Evolutionary conservation across 192 early-diverging fungal genomes (phyloP).

Genomic region (Gaertneriomyces sp.): DNA sequence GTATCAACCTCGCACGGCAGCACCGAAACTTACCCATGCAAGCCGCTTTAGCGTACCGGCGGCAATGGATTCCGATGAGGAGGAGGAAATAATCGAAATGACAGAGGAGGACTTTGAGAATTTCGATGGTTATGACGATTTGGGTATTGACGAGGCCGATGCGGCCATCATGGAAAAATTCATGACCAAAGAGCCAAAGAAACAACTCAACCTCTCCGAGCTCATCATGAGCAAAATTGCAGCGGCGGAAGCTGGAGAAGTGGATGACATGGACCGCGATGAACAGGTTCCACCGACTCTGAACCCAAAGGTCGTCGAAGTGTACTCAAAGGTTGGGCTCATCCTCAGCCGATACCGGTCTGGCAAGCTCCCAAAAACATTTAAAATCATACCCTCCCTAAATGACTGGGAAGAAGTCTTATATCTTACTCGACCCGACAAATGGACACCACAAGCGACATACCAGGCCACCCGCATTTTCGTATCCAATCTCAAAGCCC

Average conservation of each 20-base stretch:
- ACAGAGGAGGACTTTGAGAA: constrained; percentile 65
- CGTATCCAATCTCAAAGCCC: constrained; percentile 92
- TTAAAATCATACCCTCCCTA: constrained; percentile 96
- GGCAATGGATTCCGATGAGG: constrained; percentile 36
- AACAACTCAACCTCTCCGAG: constrained; percentile 89
- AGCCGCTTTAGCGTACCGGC: not conserved
- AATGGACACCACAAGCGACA: constrained; percentile 95
- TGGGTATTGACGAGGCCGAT: constrained; percentile 77
- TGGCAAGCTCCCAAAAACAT: constrained; percentile 93
- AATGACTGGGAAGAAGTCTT: constrained; percentile 97
- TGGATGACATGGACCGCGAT: constrained; percentile 26
- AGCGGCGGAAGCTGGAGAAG: constrained; percentile 49
- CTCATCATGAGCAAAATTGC: constrained; percentile 96
- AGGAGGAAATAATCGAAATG: constrained; percentile 58
- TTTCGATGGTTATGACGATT: constrained; percentile 60
- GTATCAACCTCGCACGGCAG: not conserved
- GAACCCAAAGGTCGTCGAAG: constrained; percentile 88
- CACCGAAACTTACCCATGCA: not conserved
- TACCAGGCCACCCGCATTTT: constrained; percentile 96
- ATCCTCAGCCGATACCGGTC: constrained; percentile 89
- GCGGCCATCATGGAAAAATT: constrained; percentile 85
- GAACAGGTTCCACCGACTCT: constrained; percentile 42
- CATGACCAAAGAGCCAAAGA: constrained; percentile 75
- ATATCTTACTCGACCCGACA: constrained; percentile 82
- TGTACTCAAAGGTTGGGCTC: constrained; percentile 90